Base-by-base conservation (phyloP, 2,329 filamentous ascomycete species). In the Diplodia scrobiculata region DNA sequence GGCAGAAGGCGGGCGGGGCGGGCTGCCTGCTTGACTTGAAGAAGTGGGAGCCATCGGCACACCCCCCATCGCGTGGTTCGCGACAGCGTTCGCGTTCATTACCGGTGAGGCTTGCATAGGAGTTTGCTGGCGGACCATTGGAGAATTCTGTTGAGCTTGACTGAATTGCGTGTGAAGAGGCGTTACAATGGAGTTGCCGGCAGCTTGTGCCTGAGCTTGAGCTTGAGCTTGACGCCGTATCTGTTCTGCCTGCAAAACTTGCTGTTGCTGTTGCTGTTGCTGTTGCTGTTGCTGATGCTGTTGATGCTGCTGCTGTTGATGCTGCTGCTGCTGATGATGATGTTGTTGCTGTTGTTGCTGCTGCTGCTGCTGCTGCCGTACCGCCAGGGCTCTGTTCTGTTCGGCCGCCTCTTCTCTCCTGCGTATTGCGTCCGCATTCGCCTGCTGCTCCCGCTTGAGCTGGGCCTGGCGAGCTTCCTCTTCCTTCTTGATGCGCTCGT, bases 101-200 rank as follows among this genome's bases (percentile, higher is more conserved):
- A 79, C 78, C 1, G 81, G 81, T 10, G 79, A 79, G n/a, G 79
- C 73, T 41, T 77, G 76, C 75, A 82, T 79, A 14, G 80, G 80
- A 9, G 81, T 82, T 63, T 80, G 79, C 60, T 82, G 79, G 36
- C 79, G 74, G 9, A 79, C 73, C 38, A 81, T 74, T 2, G 91
- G 90, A n/a, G 90, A 91, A 9, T 88, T 87, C 1, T 86, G 87
- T 3, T 85, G 83, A 17, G 85, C 80, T 72, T 90, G 87, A 1
- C 86, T 84, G 25, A 73, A 70, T 60, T 76, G 75, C 14, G 70
- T 66, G 14, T 70, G 66, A 38, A 69, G 66, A 63, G 71, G 67
- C 67, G 69, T 69, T 21, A 69, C 65, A 32, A 55, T 62, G 11
- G 66, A 45, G 51, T 55, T 67, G 25, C 54, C 60, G 54, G 67